Evolutionary conservation across 2,329 filamentous ascomycete species (phyloP).

Genomic region (Fusarium mexicanum): DNA sequence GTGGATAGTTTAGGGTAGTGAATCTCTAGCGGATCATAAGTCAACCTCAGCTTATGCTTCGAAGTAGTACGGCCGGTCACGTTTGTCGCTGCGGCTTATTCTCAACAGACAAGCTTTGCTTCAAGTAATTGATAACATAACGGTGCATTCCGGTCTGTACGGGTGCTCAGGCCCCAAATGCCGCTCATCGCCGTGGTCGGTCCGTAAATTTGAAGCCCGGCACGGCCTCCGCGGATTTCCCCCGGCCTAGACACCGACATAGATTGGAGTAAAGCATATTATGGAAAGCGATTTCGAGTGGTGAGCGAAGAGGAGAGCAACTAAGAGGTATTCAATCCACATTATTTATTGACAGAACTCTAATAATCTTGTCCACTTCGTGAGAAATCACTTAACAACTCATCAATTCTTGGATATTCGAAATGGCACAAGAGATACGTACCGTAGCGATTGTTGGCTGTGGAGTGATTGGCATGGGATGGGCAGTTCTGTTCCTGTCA

Average conservation of each 20-base stretch:
- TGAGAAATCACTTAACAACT: not conserved
- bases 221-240: not conserved
- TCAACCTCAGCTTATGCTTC: not conserved
- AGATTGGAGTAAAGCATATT: not conserved
- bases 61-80: not conserved
- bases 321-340: rapidly evolving
- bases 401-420: not conserved
- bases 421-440: not conserved
- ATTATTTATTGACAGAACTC: not conserved
- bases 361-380: too few species aligned
- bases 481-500: not conserved
- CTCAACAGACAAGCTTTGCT: not conserved
- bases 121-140: not conserved
- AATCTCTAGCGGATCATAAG: not conserved
- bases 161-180: not conserved
- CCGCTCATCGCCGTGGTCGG: not conserved
- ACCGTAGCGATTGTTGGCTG: not conserved
- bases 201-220: not conserved
- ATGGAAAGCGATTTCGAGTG: too few species aligned
- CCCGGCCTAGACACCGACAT: not conserved
- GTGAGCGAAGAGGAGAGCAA: not conserved
- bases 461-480: not conserved
- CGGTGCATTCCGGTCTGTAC: rapidly evolving
- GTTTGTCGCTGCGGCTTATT: not conserved
- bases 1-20: not conserved